Conservation (phyloP, 768 basidiomycete species). For the Termitomyces sp. region DNA sequence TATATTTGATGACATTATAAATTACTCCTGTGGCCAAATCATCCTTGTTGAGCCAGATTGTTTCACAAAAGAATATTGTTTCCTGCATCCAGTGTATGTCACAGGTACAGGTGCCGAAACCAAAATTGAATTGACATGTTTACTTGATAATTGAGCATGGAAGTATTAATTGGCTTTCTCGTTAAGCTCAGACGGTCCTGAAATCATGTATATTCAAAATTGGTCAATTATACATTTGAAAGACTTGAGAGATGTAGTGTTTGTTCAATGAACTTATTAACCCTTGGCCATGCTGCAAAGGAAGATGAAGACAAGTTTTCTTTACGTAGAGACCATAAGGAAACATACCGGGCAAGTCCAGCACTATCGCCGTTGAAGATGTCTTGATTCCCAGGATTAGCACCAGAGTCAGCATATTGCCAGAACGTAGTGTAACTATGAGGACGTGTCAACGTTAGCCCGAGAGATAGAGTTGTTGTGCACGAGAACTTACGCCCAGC, state of each 20-base stretch:
- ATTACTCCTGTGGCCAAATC: too few species aligned
- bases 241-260: background rate
- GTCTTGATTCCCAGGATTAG: slow-evolving; percentile 56
- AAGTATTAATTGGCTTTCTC: too few species aligned
- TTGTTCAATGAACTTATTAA: background rate
- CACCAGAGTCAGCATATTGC: slow-evolving; percentile 53
- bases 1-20: too few species aligned
- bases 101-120: too few species aligned
- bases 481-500: slow-evolving; percentile 38
- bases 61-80: too few species aligned
- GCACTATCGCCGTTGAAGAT: slow-evolving; percentile 48
- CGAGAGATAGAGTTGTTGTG: background rate
- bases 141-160: too few species aligned
- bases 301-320: background rate
- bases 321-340: too few species aligned
- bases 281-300: slow-evolving; percentile 8
- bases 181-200: background rate
- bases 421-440: slow-evolving; percentile 49
- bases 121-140: too few species aligned
- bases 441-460: background rate
- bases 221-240: background rate
- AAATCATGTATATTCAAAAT: background rate
- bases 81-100: too few species aligned
- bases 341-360: slow-evolving; percentile 33
- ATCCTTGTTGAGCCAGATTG: too few species aligned